Conservation (phyloP, 768 basidiomycete genomes). For the Pleurotus djamor region DNA sequence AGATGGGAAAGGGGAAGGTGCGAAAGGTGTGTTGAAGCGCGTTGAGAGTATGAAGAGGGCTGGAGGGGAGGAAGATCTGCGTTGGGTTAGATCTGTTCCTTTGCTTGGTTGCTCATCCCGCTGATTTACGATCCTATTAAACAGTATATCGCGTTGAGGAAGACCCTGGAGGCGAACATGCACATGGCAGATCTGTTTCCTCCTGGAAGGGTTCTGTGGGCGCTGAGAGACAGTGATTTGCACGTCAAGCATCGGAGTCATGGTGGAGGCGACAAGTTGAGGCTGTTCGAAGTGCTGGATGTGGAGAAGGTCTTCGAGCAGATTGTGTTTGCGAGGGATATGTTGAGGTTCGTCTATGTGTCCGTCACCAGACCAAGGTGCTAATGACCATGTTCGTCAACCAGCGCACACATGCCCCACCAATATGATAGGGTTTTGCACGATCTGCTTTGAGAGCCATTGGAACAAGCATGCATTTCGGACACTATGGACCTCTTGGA, state of each 20-base stretch:
- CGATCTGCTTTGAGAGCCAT: constrained; percentile 48
- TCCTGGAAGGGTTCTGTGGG: constrained; percentile 79
- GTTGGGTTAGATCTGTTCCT: constrained; percentile 40
- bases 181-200: constrained; percentile 69
- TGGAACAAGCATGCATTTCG: too few relatives aligned
- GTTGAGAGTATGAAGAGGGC: constrained; percentile 65
- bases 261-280: constrained; percentile 36
- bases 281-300: constrained; percentile 77
- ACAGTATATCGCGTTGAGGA: constrained; percentile 77
- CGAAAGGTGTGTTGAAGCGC: constrained; percentile 38
- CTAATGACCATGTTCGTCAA: constrained; percentile 5
- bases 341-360: constrained; percentile 63
- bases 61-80: constrained; percentile 49
- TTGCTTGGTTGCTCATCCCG: too few relatives aligned
- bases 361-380: not conserved
- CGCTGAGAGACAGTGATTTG: constrained; percentile 69
- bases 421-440: constrained; percentile 77
- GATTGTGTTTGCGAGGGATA: constrained; percentile 78
- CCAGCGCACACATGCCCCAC: constrained; percentile 75
- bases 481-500: too few relatives aligned
- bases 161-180: constrained; percentile 87
- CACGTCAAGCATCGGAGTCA: constrained; percentile 52
- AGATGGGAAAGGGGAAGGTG: constrained; percentile 53
- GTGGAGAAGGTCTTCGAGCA: constrained; percentile 78
- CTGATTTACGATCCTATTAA: not conserved